Evolutionary conservation across 2,329 filamentous ascomycete genomes (phyloP), one percentile per base, ranked within the genome.

Genomic region (Fusarium longipes): DNA sequence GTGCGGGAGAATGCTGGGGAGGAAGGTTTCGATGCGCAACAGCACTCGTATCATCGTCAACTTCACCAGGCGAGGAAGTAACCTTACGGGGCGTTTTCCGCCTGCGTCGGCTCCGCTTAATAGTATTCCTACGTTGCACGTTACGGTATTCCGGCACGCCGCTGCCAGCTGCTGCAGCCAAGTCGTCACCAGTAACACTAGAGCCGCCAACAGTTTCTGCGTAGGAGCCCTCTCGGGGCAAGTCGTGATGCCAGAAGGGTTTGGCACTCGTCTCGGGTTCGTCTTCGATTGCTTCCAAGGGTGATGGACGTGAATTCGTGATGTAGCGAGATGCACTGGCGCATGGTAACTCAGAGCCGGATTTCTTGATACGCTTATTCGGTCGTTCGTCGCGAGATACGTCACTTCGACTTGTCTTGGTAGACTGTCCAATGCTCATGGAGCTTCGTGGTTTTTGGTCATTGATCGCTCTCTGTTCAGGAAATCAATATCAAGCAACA

Each of bases 381-480:
- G 65, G 25, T 29, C 63, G 67, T 40, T 68, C 58, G 42, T 64
- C 39, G 53, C 45, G 45, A 17, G 52, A 15, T 29, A 57, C 36
- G 43, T 29, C 42, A 22, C 8, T 18, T 38, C 36, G 18, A 10
- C 42, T 39, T 35, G 39, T 47, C 39, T 48, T 24, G 43, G 50
- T 20, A 20, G 42, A 30, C 30, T 33, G 38, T 33, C 52, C 38
- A 25, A 32, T 18, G 38, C 51, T 62, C 43, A 75, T 43, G n/a
- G 71, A 71, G 40, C 74, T 71, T 42, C 53, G 39, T 15, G 73
- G 70, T 39, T 30, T 65, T 20, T 56, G 67, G 22, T 57, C 54
- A 38, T 76, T 76, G 48, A 75, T 57, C 12, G 22, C 30, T 63
- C 51, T 75, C 73, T 76, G 43, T 57, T 38, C 22, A 18, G 30